Evolutionary conservation across 148 eudicot species (phyloP).

Genomic region (Drosera capensis): DNA sequence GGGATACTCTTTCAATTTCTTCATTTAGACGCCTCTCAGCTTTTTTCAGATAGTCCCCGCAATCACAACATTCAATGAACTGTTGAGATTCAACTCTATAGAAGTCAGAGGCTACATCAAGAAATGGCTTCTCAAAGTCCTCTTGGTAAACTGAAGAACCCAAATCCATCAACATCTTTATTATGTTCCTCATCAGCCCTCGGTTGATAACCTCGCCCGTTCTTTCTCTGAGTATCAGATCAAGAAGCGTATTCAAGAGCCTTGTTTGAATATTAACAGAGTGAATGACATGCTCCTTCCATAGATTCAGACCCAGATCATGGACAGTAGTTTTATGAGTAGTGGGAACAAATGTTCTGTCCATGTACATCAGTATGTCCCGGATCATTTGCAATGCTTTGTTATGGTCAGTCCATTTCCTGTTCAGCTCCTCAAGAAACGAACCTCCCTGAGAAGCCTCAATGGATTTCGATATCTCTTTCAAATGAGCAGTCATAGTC

Average conservation of each 20-base stretch:
- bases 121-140: not conserved
- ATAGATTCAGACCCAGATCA: not conserved
- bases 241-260: not conserved
- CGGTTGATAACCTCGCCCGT: not conserved
- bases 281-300: not conserved
- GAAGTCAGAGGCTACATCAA: not conserved
- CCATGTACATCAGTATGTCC: conserved; percentile 1
- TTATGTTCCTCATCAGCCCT: not conserved
- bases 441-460: conserved; percentile 1
- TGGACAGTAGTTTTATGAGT: not conserved
- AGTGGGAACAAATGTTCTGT: not conserved
- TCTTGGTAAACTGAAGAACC: not conserved
- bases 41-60: not conserved
- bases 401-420: not conserved
- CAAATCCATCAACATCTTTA: not conserved
- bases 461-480: not conserved
- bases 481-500: conserved; percentile 1
- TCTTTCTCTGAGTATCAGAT: not conserved
- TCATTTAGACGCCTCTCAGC: conserved; percentile 1
- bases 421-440: not conserved
- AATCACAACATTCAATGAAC: not conserved
- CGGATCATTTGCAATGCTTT: not conserved
- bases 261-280: not conserved
- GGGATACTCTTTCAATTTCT: not conserved
- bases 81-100: not conserved